Percentiles rank a stretch among this genome's conserved stretches.
phyloP scores from a whole-genome alignment of 495 filamentous ascomycete species.

The Podospora sp. region DNA sequence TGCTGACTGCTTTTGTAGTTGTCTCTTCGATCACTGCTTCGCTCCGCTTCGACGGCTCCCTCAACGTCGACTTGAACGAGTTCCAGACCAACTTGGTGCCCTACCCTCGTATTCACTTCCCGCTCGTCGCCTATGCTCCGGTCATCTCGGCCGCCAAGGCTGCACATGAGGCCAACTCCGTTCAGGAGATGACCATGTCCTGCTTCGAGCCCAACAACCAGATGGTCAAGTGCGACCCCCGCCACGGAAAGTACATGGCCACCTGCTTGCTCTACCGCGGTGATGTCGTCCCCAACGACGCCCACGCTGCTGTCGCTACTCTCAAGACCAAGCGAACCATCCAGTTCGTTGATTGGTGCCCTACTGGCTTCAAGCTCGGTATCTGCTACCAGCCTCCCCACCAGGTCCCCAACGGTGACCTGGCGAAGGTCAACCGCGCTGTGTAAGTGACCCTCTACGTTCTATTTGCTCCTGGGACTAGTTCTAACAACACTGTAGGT shows the following conservation, averaged over 20 bases:
- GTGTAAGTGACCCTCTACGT: slow-evolving; percentile 65
- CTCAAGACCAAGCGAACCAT: slow-evolving; percentile 99
- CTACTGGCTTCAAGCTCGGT: slow-evolving; percentile 99
- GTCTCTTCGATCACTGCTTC: slow-evolving; percentile 98
- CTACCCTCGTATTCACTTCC: slow-evolving; percentile 99
- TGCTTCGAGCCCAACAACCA: slow-evolving; percentile 83
- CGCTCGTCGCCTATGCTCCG: slow-evolving; percentile 92
- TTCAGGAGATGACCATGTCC: slow-evolving; percentile 84
- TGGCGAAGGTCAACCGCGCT: slow-evolving; percentile 96
- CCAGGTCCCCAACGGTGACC: slow-evolving; percentile 92
- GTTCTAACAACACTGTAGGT: slow-evolving; percentile 52
- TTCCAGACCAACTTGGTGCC: slow-evolving; percentile 99
- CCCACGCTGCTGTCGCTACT: slow-evolving; percentile 83
- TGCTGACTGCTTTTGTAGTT: slow-evolving; percentile 54
- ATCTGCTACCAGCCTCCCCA: slow-evolving; percentile 99
- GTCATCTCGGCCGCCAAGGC: slow-evolving; percentile 93
- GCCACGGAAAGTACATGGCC: slow-evolving; percentile 99
- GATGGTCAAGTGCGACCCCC: slow-evolving; percentile 99
- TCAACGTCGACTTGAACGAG: slow-evolving; percentile 99
- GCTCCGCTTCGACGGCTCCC: slow-evolving; percentile 96
- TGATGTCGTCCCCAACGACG: slow-evolving; percentile 95
- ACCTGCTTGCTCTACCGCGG: slow-evolving; percentile 97
- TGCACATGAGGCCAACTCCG: slow-evolving; percentile 91
- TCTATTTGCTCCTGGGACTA: slow-evolving; percentile 18
- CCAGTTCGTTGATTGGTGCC: slow-evolving; percentile 99